Base-by-base conservation (phyloP, 2,329 filamentous ascomycete species). In the Pestalotiopsis sp. region DNA sequence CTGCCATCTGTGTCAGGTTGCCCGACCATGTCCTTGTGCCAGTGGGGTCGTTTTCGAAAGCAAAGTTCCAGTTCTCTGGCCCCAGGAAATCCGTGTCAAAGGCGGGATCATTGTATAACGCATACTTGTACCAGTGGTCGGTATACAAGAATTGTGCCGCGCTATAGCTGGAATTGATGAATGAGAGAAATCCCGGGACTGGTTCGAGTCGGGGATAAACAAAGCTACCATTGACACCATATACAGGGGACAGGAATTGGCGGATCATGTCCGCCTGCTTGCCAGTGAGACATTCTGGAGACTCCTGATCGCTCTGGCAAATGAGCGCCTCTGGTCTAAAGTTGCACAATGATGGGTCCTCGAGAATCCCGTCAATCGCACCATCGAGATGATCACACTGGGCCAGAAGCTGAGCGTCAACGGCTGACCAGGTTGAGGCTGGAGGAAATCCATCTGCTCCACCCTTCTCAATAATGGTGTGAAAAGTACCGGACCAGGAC, bases 181-280 rank as follows among this genome's bases (percentile, higher is more conserved):
- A 81, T 7, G 77, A 45, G 3, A 70, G 49, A 7, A 81, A 71
- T 71, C 85, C 83, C 14, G 80, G 79, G 17, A 85, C 85, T 6
- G 83, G 85, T 64, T 85, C 81, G 74, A 87, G 81, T n/a, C 82
- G 79, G 2, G 86, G 85, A 73, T 83, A 87, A 17, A 86, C 79
- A 1, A 87, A 75, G 4, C 78, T 77, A 59, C 85, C 85, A 41
- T 69, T 64, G 64, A 65, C 52, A 1, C 66, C 67, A 20, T 64
- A 23, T 4, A 70, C 31, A 14, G 67, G 60, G 13, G 60, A 61
- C 39, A 70, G 71, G 20, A 73, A 52, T 2, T 62, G 68, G 25
- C 65, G 68, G n/a, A 72, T 67, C 23, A 66, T 72, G 1, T 66
- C 68, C 9, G 60, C 61, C 31, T 73, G 72, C 14, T 65, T 66